phyloP scores from a whole-genome alignment of 1,284 basidiomycete species.

The Cryptococcus sp. region DNA sequence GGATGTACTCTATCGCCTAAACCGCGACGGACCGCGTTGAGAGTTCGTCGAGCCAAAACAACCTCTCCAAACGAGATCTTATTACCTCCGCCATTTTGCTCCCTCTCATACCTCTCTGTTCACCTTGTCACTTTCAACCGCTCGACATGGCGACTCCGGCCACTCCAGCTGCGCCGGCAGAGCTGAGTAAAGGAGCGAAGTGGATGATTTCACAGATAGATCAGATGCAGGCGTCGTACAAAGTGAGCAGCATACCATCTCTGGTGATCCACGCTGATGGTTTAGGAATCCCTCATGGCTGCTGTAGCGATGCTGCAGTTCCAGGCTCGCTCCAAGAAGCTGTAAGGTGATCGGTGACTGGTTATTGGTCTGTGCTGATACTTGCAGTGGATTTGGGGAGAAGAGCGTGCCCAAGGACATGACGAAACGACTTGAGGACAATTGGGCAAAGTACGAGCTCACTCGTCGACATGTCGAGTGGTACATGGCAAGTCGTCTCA shows the following conservation, averaged over 20 bases:
- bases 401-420: constrained; percentile 13
- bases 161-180: too few relatives aligned
- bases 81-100: too few relatives aligned
- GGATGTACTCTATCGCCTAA: too few relatives aligned
- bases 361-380: neutral
- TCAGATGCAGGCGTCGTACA: constrained; percentile 23
- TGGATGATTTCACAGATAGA: constrained; percentile 26
- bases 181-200: constrained; percentile 10
- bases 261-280: neutral
- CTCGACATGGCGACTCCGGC: too few relatives aligned
- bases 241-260: constrained; percentile 11
- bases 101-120: too few relatives aligned
- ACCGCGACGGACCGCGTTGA: too few relatives aligned
- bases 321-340: constrained; percentile 15
- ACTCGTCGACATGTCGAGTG: constrained; percentile 26
- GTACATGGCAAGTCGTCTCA: constrained; percentile 20
- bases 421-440: constrained; percentile 14
- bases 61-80: too few relatives aligned
- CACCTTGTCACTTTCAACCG: too few relatives aligned
- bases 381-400: neutral
- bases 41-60: too few relatives aligned
- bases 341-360: constrained; percentile 13
- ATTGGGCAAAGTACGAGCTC: constrained; percentile 27
- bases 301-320: constrained; percentile 27
- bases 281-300: constrained; percentile 23